Percentiles rank a stretch among this genome's conserved stretches.
phyloP scores from a whole-genome alignment of 192 early-diverging fungal genomes.

The Umbelopsis isabellina region DNA sequence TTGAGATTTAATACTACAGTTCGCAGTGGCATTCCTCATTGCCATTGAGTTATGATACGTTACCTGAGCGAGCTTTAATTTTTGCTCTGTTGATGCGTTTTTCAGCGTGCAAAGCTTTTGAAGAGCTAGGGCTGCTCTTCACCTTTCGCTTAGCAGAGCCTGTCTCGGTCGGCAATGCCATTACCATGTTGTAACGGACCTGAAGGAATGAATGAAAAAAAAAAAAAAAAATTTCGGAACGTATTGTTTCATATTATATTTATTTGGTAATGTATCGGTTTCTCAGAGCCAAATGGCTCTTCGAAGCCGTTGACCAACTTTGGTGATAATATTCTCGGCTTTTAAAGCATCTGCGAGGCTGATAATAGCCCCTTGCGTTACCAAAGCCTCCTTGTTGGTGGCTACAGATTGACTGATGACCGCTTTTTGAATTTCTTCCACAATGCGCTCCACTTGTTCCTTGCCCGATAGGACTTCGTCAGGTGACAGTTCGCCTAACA shows the following conservation, averaged over 20 bases:
- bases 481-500: conserved; percentile 37
- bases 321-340: conserved; percentile 9
- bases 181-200: background rate
- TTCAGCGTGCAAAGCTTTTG: background rate
- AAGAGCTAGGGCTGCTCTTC: background rate
- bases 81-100: conserved; percentile 49
- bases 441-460: conserved; percentile 41
- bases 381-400: background rate
- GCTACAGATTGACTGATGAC: background rate
- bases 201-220: background rate
- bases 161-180: background rate
- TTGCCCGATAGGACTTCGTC: conserved; percentile 28
- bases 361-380: background rate
- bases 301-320: conserved; percentile 9
- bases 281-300: conserved; percentile 8
- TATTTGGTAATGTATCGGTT: background rate
- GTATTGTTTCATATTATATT: background rate
- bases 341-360: conserved; percentile 1
- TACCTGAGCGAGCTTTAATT: conserved; percentile 52
- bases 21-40: background rate
- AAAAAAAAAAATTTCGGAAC: background rate
- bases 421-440: conserved; percentile 32
- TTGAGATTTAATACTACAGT: background rate
- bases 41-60: background rate
- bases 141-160: background rate